Evolutionary conservation across 1,284 basidiomycete genomes (phyloP).

Genomic region (Ceratobasidium theobromae): DNA sequence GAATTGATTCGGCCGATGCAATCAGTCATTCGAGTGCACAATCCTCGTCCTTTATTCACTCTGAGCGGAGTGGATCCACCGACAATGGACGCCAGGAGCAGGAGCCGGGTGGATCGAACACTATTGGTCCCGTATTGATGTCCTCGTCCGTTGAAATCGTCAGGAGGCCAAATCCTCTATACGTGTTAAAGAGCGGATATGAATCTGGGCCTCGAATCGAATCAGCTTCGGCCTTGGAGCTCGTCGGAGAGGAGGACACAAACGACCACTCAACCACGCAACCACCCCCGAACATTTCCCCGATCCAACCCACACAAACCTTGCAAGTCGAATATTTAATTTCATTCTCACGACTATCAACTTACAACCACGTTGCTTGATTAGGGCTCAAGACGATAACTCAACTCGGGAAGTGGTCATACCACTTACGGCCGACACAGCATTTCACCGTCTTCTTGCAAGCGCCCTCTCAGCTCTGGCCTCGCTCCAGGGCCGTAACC

Average conservation of each 20-base stretch:
- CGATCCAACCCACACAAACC: too few species aligned
- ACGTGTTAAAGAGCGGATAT: slow-evolving; percentile 8
- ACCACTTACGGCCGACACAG: slow-evolving; percentile 76
- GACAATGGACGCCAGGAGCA: neutral
- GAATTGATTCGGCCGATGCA: neutral
- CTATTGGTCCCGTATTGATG: slow-evolving; percentile 10
- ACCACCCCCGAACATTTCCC: too few species aligned
- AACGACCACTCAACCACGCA: too few species aligned
- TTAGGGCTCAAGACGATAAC: neutral
- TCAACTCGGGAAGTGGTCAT: slow-evolving; percentile 66
- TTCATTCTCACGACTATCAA: too few species aligned
- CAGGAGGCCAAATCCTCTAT: slow-evolving; percentile 1
- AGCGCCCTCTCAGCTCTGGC: slow-evolving; percentile 72
- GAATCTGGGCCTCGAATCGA: neutral
- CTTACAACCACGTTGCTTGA: too few species aligned
- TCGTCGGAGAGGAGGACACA: neutral
- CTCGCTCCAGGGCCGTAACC: slow-evolving; percentile 61
- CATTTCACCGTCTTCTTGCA: slow-evolving; percentile 79
- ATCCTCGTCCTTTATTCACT: neutral
- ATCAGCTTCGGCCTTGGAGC: neutral
- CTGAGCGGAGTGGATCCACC: slow-evolving; percentile 1
- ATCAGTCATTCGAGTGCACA: too few species aligned
- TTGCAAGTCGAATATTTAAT: too few species aligned
- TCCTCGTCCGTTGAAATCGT: neutral
- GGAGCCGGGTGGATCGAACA: neutral